Base-by-base conservation (phyloP, 139 green algal species). In the Microglena sp. region DNA sequence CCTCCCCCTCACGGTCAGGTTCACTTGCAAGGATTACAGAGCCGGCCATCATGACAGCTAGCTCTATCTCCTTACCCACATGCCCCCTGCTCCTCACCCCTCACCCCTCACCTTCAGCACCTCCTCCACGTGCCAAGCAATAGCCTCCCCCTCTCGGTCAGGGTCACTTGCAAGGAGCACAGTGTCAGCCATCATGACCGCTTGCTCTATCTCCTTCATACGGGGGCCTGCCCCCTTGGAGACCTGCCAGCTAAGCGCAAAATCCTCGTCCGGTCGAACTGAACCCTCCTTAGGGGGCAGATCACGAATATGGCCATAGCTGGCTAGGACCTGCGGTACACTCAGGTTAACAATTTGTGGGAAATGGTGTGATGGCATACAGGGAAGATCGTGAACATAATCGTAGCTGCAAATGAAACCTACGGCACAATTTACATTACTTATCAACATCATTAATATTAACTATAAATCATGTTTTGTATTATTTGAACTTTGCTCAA, bases 81-180 rank as follows among this genome's bases (percentile, higher is more conserved):
- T 59, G 15, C 22, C 0, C 96, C 28, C 6, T 43, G 26, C 55
- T 32, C 5, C 22, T 62, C 28, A 6, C 50, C 8, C 50, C n/a
- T n/a, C 6, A 59, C 50, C 50, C 15, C 50, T 8, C 15, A 32
- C 11, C 50, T n/a, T 59, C 45, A 86, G 82, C 73, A 87, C 74
- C 71, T 97, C 60, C 45, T 73, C 30, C 0, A 98, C 53, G 75
- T 98, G 93, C 93, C 93, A 98, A 26, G 83, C 81, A 50, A 98
- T 98, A 67, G 90, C 93, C 80, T 98, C 93, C 1, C 93, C 93
- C 75, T 96, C 89, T 2, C 89, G 62, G 76, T 98, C 92, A 3
- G 93, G 92, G 69, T 98, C 93, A 0, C 90, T 97, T 7, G 93
- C 93, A 62, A 98, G 78, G 28, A 97, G 69, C 28, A 62, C 64